phyloP scores from a whole-genome alignment of 2,329 filamentous ascomycete genomes.

The Dissoconium aciculare region DNA sequence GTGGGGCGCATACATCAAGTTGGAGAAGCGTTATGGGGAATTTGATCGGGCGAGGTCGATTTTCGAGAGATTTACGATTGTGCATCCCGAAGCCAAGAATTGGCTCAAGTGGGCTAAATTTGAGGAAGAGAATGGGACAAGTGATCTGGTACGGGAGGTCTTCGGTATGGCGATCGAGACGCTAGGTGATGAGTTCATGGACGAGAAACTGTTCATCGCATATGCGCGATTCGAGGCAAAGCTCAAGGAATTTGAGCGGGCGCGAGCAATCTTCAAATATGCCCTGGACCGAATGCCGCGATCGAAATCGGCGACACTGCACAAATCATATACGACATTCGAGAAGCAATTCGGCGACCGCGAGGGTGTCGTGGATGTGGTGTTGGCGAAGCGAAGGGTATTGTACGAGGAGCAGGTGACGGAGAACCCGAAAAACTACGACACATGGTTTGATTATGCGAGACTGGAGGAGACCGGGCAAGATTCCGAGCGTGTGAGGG shows the following conservation, averaged over 20 bases:
- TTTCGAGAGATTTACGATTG: conserved; percentile 76
- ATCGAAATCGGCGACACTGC: conserved; percentile 67
- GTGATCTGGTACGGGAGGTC: conserved; percentile 79
- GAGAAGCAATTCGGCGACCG: conserved; percentile 95
- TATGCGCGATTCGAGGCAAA: conserved; percentile 93
- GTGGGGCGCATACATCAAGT: conserved; percentile 90
- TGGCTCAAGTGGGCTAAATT: conserved; percentile 99
- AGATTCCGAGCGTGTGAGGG: conserved; percentile 68
- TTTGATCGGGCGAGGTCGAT: conserved; percentile 80
- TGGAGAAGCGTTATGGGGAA: conserved; percentile 90
- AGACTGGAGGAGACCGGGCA: conserved; percentile 75
- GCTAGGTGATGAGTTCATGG: conserved; percentile 85
- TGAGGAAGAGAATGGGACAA: conserved; percentile 88
- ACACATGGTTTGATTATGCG: conserved; percentile 92
- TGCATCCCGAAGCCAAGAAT: conserved; percentile 86
- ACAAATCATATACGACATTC: conserved; percentile 92
- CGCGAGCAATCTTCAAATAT: conserved; percentile 92
- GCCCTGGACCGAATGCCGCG: conserved; percentile 81
- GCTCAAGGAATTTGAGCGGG: conserved; percentile 86
- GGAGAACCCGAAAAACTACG: conserved; percentile 91
- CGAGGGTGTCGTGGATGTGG: conserved; percentile 88
- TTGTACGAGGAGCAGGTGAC: conserved; percentile 91
- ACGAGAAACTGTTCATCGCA: conserved; percentile 87
- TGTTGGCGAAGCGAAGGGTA: conserved; percentile 81
- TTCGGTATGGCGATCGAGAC: conserved; percentile 80